Percentiles rank a stretch among this genome's conserved stretches.
These are phyloP conservation scores for Fusarium proliferatum DNA, from an alignment of 2,329 filamentous ascomycete species.

Conservation along the genomic window DNA sequence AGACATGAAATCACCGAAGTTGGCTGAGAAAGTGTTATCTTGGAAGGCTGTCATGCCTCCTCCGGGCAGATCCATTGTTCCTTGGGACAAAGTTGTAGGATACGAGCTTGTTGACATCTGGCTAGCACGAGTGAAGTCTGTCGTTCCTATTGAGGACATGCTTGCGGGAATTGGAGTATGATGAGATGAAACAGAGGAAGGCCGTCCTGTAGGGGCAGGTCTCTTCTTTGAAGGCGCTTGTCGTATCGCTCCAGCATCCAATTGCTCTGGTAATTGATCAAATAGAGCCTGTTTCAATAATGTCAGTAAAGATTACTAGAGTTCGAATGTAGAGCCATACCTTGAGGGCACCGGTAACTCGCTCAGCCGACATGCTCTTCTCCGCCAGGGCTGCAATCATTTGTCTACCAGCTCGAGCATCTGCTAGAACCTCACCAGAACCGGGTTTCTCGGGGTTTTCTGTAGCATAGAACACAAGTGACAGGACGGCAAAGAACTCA, in stretches of 20 bases:
- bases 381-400: slow-evolving; percentile 83
- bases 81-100: slow-evolving; percentile 42
- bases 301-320: slow-evolving; percentile 30
- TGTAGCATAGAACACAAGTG: slow-evolving; percentile 81
- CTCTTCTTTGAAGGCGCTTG: slow-evolving; percentile 64
- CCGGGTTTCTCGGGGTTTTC: slow-evolving; percentile 82
- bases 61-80: slow-evolving; percentile 51
- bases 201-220: slow-evolving; percentile 58
- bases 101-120: slow-evolving; percentile 44
- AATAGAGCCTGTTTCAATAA: slow-evolving; percentile 75
- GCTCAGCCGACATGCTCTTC: slow-evolving; percentile 88
- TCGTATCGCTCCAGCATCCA: slow-evolving; percentile 64
- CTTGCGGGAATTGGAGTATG: slow-evolving; percentile 47
- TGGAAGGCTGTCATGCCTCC: slow-evolving; percentile 48
- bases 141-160: slow-evolving; percentile 49
- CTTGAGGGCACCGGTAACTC: slow-evolving; percentile 81
- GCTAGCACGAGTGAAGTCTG: slow-evolving; percentile 50
- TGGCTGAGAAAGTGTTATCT: slow-evolving; percentile 53
- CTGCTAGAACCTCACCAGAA: slow-evolving; percentile 82
- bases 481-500: slow-evolving; percentile 83
- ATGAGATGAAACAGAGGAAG: slow-evolving; percentile 44
- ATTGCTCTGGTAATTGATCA: slow-evolving; percentile 79
- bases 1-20: slow-evolving; percentile 58
- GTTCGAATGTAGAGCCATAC: slow-evolving; percentile 60
- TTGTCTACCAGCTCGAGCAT: slow-evolving; percentile 86